phyloP scores from a whole-genome alignment of 345 rosid genomes.

The Hibiscus mutabilis region DNA sequence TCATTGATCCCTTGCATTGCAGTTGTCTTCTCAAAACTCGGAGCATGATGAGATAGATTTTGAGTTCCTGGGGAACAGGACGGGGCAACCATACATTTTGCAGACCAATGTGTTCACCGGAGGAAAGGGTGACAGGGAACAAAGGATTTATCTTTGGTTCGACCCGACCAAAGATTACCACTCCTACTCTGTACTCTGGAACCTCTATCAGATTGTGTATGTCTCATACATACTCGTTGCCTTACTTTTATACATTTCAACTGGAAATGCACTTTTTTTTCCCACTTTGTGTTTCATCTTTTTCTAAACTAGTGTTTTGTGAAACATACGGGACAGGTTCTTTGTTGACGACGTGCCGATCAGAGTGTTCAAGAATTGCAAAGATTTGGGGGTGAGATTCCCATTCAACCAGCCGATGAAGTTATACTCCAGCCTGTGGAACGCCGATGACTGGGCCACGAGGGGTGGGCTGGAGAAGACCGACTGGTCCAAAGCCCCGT shows the following conservation, averaged over 20 bases:
- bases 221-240: not conserved
- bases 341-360: conserved; percentile 70
- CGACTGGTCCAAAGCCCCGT: conserved; percentile 76
- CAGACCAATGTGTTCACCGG: not conserved
- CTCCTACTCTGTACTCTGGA: not conserved
- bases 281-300: not conserved
- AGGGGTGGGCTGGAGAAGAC: conserved; percentile 85
- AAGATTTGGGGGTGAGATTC: conserved; percentile 60
- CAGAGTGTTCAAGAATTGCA: conserved; percentile 74
- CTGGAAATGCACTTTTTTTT: not conserved
- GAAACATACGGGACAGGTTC: conserved; percentile 11
- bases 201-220: not conserved
- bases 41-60: not conserved
- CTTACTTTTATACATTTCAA: not conserved
- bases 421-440: conserved; percentile 78
- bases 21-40: not conserved
- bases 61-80: not conserved
- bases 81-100: not conserved
- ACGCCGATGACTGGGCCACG: conserved; percentile 91
- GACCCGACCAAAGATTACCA: not conserved
- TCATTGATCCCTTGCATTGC: not conserved
- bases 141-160: not conserved
- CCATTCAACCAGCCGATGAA: conserved; percentile 86
- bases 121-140: not conserved
- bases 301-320: not conserved